Evolutionary conservation across 2,329 filamentous ascomycete genomes (phyloP), one percentile per base, ranked within the genome.

Genomic region (Verticillium alfalfae): DNA sequence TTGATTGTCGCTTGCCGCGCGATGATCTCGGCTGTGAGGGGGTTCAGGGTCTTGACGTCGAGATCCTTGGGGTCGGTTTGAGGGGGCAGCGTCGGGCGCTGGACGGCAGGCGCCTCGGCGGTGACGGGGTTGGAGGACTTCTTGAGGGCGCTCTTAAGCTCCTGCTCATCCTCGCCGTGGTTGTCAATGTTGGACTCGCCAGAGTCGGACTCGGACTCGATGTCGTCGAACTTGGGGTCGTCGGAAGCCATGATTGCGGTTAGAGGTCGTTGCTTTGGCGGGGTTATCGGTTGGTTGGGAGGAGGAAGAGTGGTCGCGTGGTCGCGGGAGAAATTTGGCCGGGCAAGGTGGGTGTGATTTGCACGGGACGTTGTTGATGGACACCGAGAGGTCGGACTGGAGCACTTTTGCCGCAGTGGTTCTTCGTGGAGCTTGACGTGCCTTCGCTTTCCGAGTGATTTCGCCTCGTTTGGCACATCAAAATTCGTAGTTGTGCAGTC

Each of bases 1-100:
- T 98, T 98, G 84, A 98, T 97, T 61, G 95, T 99, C 61, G 95
- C 95, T 84, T 99, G 95, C 72, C 95, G 87, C 65, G 93, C 92
- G 73, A 99, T 99, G 74, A 99, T 98, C 76, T 98, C 94, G 68
- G 93, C 93, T 16, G 94, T 96, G 70, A 97, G 82, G 62, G 95
- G 94, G 67, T 84, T 92, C 70, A 99, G 82, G 60, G 79, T 86
- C 67, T 86, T 85, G 71, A 97, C 85, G 72, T 98, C 92, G 72
- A 99, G 85, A 70, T 93, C 89, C 75, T 90, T 88, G 71, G 95
- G 92, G 69, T 99, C 91, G 67, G 95, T 96, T 82, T 99, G 95
- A 69, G 93, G 91, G 70, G 95, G 95, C 62, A 86, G 79, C 65
- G 73, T 71, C 60, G 83, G 82, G 67, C 77, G 79, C 72, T 77